A percentile compares a stretch with the other conserved stretches of the same genome.
Evolutionary conservation across 2,329 filamentous ascomycete genomes (phyloP).

Genomic region (Pestalotiopsis sp.): DNA sequence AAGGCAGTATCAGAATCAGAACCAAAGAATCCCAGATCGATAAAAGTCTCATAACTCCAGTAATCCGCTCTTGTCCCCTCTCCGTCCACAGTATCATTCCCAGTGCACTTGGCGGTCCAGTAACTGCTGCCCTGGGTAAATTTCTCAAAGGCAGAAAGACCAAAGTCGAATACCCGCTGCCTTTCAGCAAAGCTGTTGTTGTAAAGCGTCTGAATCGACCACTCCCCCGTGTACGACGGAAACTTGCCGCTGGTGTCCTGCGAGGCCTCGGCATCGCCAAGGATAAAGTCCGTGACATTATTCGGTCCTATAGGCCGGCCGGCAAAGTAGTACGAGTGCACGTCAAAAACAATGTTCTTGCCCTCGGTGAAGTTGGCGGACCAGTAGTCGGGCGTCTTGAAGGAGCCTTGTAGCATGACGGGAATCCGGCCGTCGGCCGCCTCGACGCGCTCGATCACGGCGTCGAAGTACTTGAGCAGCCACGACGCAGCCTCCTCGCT

Average conservation of each 20-base stretch:
- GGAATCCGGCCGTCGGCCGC: constrained; percentile 31
- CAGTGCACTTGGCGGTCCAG: constrained; percentile 28
- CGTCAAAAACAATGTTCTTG: constrained; percentile 33
- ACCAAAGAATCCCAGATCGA: background rate
- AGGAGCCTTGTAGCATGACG: constrained; percentile 35
- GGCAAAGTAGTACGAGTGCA: constrained; percentile 32
- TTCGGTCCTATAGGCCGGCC: background rate
- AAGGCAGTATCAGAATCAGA: background rate
- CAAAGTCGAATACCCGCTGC: constrained; percentile 32
- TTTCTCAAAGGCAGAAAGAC: constrained; percentile 35
- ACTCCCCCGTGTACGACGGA: constrained; percentile 37
- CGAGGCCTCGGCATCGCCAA: background rate
- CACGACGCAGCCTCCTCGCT: constrained; percentile 31
- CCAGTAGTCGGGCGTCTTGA: constrained; percentile 30
- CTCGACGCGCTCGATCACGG: constrained; percentile 25
- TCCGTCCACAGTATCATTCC: constrained; percentile 13
- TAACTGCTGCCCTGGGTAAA: constrained; percentile 33
- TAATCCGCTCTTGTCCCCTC: constrained; percentile 17
- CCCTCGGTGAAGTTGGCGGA: constrained; percentile 24
- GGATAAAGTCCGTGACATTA: background rate
- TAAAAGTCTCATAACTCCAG: constrained; percentile 12
- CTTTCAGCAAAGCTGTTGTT: constrained; percentile 34
- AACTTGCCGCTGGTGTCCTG: constrained; percentile 23
- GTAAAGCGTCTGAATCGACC: constrained; percentile 32
- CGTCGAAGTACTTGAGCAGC: constrained; percentile 35